phyloP scores from a whole-genome alignment of 306 rosid genomes.

The Hippophae tibetana region DNA sequence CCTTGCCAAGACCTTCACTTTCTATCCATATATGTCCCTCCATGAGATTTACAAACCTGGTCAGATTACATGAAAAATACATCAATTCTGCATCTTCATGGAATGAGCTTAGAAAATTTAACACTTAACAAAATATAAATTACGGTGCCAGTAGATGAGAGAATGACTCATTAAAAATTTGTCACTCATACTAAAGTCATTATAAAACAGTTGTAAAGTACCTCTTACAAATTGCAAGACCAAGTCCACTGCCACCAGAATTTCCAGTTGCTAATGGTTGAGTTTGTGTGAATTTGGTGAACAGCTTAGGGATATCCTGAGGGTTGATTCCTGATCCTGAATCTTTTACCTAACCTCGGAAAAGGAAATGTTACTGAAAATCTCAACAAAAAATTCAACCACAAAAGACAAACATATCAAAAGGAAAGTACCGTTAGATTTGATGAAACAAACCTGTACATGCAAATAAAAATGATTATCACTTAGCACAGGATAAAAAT shows the following conservation, averaged over 20 bases:
- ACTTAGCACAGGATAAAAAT: conserved; percentile 53
- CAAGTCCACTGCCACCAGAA: conserved; percentile 75
- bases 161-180: too few species aligned
- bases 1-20: too few species aligned
- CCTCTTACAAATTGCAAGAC: conserved; percentile 92
- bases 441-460: conserved; percentile 70
- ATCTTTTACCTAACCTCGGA: conserved; percentile 62
- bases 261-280: conserved; percentile 56
- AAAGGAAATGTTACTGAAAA: conserved; percentile 1
- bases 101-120: too few species aligned
- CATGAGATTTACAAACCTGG: too few species aligned
- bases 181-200: too few species aligned
- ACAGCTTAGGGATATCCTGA: conserved; percentile 73
- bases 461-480: conserved; percentile 76
- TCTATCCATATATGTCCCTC: too few species aligned
- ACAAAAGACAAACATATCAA: conserved; percentile 7
- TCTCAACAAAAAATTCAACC: conserved; percentile 5
- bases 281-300: conserved; percentile 76
- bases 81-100: too few species aligned
- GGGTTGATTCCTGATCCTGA: conserved; percentile 77
- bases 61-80: too few species aligned
- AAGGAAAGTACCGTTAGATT: conserved; percentile 15
- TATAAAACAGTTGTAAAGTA: conserved; percentile 12
- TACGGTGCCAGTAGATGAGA: too few species aligned
- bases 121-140: too few species aligned